These are phyloP conservation scores for Diplocarpon rosae DNA, from an alignment of 2,329 filamentous ascomycete species.

Conservation along the genomic window DNA sequence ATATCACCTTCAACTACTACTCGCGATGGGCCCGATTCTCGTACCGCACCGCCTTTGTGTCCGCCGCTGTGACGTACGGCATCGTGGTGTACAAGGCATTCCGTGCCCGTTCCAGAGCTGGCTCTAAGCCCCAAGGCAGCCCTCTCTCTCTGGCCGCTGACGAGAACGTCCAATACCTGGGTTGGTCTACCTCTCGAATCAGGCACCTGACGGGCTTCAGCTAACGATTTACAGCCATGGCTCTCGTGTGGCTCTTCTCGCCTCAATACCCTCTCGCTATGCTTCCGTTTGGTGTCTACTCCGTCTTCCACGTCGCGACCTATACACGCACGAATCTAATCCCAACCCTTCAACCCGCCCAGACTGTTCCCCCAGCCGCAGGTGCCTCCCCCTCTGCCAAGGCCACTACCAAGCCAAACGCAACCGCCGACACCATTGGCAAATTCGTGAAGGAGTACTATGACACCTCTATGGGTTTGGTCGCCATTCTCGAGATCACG, in stretches of 20 bases:
- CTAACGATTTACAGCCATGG: slow-evolving; percentile 56
- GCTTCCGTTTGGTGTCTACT: slow-evolving; percentile 93
- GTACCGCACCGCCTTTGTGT: slow-evolving; percentile 83
- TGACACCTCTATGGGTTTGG: slow-evolving; percentile 87
- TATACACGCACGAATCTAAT: slow-evolving; percentile 92
- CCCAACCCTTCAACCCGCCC: slow-evolving; percentile 67
- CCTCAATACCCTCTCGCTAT: slow-evolving; percentile 84
- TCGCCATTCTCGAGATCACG: slow-evolving; percentile 76
- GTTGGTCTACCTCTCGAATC: slow-evolving; percentile 42
- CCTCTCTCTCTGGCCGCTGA: slow-evolving; percentile 61
- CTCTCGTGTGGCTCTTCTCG: slow-evolving; percentile 86
- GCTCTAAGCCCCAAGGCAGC: slow-evolving; percentile 46
- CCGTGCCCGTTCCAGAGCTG: slow-evolving; percentile 69
- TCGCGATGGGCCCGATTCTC: slow-evolving; percentile 66
- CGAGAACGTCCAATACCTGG: slow-evolving; percentile 95
- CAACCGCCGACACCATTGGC: slow-evolving; percentile 72
- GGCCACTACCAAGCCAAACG: slow-evolving; percentile 38
- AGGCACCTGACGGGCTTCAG: neutral
- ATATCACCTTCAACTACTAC: slow-evolving; percentile 80
- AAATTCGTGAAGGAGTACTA: slow-evolving; percentile 98
- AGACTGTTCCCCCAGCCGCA: slow-evolving; percentile 40
- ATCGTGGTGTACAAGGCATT: slow-evolving; percentile 99
- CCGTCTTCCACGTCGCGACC: slow-evolving; percentile 94
- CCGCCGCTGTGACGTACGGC: slow-evolving; percentile 85
- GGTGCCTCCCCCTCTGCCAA: slow-evolving; percentile 46